Percentiles rank a stretch among this genome's conserved stretches.
Conservation (phyloP, 768 basidiomycete species). For the Xanthoconium purpureum region DNA sequence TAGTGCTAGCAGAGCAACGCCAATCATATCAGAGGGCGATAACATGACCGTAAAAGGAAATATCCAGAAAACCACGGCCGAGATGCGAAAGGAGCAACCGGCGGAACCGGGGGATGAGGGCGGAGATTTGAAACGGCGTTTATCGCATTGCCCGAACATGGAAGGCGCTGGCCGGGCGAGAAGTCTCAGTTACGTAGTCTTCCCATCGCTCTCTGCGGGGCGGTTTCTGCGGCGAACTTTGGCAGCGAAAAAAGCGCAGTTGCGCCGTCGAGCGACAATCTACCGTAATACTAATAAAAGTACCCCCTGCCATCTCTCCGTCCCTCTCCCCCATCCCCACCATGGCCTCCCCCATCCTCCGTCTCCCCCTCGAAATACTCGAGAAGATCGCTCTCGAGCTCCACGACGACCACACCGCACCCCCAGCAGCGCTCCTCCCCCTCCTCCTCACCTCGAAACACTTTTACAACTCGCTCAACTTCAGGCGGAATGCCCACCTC, state of each 20-base stretch:
- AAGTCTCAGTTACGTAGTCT: background rate
- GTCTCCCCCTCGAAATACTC: constrained; percentile 45
- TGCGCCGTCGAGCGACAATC: background rate
- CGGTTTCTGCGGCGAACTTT: background rate
- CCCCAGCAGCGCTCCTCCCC: constrained; percentile 43
- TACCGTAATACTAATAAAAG: too few relatives aligned
- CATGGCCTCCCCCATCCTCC: constrained; percentile 26
- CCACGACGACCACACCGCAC: background rate
- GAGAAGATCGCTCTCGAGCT: constrained; percentile 51
- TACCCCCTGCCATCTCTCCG: background rate
- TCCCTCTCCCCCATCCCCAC: background rate
- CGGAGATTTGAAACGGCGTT: background rate
- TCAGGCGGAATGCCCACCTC: constrained; percentile 33
- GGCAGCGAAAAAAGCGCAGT: background rate
- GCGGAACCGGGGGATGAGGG: background rate
- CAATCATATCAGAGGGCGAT: background rate
- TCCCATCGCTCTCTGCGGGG: background rate
- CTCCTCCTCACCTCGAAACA: constrained; percentile 45
- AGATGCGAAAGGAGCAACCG: background rate
- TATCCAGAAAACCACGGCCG: too few relatives aligned
- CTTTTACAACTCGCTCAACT: constrained; percentile 38
- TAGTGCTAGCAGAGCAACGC: background rate
- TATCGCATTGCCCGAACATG: background rate
- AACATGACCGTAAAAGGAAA: background rate
- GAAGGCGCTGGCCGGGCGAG: background rate